phyloP scores from a whole-genome alignment of 2,329 filamentous ascomycete species.

The Neocucurbitaria cava region DNA sequence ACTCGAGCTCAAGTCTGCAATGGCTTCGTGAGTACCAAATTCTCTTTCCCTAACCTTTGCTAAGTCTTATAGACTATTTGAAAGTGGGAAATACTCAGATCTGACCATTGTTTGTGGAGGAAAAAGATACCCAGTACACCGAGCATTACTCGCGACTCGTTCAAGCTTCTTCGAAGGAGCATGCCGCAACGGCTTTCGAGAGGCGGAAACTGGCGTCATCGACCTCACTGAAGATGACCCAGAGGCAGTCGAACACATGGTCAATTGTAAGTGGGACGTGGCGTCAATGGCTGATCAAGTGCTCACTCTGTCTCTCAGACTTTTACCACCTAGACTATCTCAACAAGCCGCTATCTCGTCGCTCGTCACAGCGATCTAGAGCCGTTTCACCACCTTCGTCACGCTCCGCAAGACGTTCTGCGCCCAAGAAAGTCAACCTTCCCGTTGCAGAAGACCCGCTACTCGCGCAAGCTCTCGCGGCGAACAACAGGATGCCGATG shows the following conservation, averaged over 20 bases:
- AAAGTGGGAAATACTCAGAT: conserved; percentile 55
- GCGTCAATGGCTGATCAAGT: conserved; percentile 3
- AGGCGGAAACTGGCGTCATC: conserved; percentile 47
- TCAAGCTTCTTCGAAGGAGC: conserved; percentile 56
- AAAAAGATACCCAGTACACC: conserved; percentile 56
- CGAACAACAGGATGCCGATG: conserved; percentile 27
- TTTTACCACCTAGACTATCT: conserved; percentile 53
- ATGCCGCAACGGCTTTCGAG: conserved; percentile 47
- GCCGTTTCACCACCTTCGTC: conserved; percentile 28
- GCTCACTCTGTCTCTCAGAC: conserved; percentile 37
- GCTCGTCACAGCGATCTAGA: conserved; percentile 37
- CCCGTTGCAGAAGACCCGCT: conserved; percentile 48
- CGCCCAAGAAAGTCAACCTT: conserved; percentile 39
- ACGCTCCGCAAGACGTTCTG: conserved; percentile 17
- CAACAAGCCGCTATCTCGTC: conserved; percentile 37
- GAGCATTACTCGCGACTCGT: conserved; percentile 57
- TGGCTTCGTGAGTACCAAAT: conserved; percentile 54
- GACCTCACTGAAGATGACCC: conserved; percentile 51
- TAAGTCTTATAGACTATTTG: conserved; percentile 47
- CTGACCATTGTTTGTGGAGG: conserved; percentile 56
- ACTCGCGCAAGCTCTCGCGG: conserved; percentile 41
- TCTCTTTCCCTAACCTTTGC: conserved; percentile 15
- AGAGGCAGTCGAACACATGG: conserved; percentile 51
- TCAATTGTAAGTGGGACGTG: conserved; percentile 44
- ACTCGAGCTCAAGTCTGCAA: conserved; percentile 54